These are phyloP conservation scores for Sphaerobolus stellatus DNA, from an alignment of 1,284 basidiomycete species.

Conservation along the genomic window DNA sequence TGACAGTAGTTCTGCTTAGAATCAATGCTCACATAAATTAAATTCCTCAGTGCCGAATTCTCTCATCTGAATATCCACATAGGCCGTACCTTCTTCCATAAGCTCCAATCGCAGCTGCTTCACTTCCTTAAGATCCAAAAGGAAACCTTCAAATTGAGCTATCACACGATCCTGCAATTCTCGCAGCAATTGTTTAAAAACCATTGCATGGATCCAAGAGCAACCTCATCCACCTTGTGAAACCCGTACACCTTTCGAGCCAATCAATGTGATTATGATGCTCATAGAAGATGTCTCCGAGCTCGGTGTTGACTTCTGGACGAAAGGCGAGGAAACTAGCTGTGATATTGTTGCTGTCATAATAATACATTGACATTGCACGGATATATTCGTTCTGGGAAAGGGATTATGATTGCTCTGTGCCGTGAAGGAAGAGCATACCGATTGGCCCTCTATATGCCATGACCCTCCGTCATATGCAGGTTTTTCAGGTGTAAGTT, in stretches of 20 bases:
- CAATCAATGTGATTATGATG: neutral
- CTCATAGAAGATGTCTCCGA: neutral
- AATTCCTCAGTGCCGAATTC: neutral
- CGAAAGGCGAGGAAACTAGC: conserved; percentile 33
- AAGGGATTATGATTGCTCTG: conserved; percentile 15
- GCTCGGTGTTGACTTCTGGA: neutral
- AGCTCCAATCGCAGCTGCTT: conserved; percentile 27
- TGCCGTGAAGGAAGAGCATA: neutral
- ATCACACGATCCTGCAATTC: conserved; percentile 25
- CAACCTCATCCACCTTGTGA: conserved; percentile 17
- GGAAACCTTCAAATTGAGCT: conserved; percentile 21
- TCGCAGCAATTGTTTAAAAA: conserved; percentile 15
- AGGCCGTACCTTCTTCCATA: conserved; percentile 29
- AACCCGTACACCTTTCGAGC: neutral
- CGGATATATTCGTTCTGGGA: conserved; percentile 47
- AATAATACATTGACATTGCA: conserved; percentile 42
- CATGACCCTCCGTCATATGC: conserved; percentile 29
- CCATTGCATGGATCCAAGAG: neutral
- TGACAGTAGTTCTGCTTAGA: too few species aligned
- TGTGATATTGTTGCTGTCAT: conserved; percentile 30
- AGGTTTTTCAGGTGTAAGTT: conserved; percentile 27
- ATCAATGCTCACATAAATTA: neutral
- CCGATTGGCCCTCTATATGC: conserved; percentile 30
- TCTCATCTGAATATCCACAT: neutral
- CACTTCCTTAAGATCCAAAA: conserved; percentile 27